Base-by-base conservation (phyloP, 768 basidiomycete genomes). In the Boletus coccyginus region DNA sequence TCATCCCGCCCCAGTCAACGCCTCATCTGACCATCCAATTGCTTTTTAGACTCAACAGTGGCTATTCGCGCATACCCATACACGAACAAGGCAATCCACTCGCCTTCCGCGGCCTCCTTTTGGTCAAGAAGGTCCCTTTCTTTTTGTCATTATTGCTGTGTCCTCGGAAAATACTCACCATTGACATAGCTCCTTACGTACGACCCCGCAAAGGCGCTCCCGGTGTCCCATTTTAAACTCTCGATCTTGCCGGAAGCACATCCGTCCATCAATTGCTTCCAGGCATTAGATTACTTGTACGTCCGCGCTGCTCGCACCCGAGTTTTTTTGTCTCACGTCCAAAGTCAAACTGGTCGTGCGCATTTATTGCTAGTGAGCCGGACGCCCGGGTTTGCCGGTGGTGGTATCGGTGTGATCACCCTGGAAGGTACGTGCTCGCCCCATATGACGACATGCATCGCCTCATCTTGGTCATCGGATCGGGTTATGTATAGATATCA, bases 321-420 rank as follows among this genome's bases (percentile, higher is more conserved):
- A 11, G 3, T n/a, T 13, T n/a, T 31, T 39, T 55, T 32, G 38
- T 54, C 47, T 36, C 50, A 64, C 29, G 3, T 35, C 39, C 10
- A 78, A 92, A 91, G 89, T 74, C 96, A 97, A 79, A 95, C 94
- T 0, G 96, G 96, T 3, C 85, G 95, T 42, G 92, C 94, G 1
- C 96, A 99, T 75, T 77, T 99, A 49, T 76, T 98, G 13, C 73
- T 99, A 32, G 83, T 99, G 39, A 92, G 88, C 62, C 79, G 78
- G 17, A 90, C 90, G 0, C 96, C 96, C 3, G 96, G 96, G 0
- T 71, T 77, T 19, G 77, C 84, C 7, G 90, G 90, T 24, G 95
- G 95, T 38, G 94, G 86, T 1, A 81, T 97, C 29, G 96, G 96
- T 3, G 91, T 98, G 7, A 85, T 98, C 59, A 95, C 92, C 3